Evolutionary conservation across 2,329 filamentous ascomycete species (phyloP), one percentile per base, ranked within the genome.

Genomic region (Nemania sp.): DNA sequence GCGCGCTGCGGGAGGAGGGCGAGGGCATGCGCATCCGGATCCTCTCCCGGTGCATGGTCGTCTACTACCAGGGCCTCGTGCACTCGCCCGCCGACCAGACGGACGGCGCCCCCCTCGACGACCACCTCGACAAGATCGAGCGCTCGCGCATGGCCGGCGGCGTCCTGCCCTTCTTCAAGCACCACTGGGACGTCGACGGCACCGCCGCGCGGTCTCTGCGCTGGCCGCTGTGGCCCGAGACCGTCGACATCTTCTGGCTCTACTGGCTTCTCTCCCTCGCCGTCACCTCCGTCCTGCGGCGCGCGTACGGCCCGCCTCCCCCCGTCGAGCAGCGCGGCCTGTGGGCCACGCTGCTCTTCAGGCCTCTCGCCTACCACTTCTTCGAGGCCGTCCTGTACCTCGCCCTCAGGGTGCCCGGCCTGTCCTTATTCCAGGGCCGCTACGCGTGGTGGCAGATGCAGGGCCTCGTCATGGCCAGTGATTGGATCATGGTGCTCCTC

Each of bases 11-110:
- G 21, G 48, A 43, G 10, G 18, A 15, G 2, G 39, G 56, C 29
- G 71, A 73, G 51, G 72, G 72, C 52, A 70, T 70, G 66, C 64
- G 57, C 18, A 61, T 71, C 54, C 32, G 62, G 29, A 57, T 70
- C 5, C 64, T 74, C 48, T 55, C 57, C 6, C 32, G 61, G 6
- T 67, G 67, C 59, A 54, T 60, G 54, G 71, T 73, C 34, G 60
- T 74, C 15, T 74, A 74, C 64, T 73, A 71, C 58, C 72, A 74
- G 48, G 72, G 72, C 15, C 64, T 73, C 50, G 64, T 74, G 5
- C 68, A 72, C 62, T 58, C 65, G n/a, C 37, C 34, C 7, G 15
- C 59, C 2, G 52, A 39, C 13, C 3, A n/a, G 1, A 34, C 51
- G 13, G 68, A 71, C 53, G 63, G 65, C 12, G 39, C 54, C 10